Conservation (phyloP, 441 rosid genomes). For the Biscutella laevigata region DNA sequence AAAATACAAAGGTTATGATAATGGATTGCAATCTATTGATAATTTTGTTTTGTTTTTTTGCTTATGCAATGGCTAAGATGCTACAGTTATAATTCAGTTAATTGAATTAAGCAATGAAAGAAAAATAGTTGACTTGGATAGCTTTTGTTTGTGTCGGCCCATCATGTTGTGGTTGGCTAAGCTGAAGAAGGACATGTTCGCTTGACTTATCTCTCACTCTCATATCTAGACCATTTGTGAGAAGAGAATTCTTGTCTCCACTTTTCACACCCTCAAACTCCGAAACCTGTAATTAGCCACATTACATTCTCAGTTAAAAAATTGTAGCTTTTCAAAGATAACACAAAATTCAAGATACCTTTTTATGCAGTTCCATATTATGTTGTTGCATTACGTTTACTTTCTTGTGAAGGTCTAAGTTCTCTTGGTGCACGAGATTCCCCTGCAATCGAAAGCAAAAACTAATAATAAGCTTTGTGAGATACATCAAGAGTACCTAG, state of each 20-base stretch:
- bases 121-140: conserved; percentile 44
- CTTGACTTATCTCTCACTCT: conserved; percentile 53
- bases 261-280: conserved; percentile 49
- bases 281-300: conserved; percentile 47
- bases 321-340: not conserved
- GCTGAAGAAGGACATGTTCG: conserved; percentile 69
- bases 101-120: conserved; percentile 28
- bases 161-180: conserved; percentile 65
- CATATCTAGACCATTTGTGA: conserved; percentile 35
- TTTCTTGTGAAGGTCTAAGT: conserved; percentile 79
- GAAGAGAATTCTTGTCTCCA: conserved; percentile 34
- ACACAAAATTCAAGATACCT: conserved; percentile 13
- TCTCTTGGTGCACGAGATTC: conserved; percentile 69
- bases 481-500: no score
- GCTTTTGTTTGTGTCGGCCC: conserved; percentile 44
- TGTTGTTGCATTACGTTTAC: conserved; percentile 56
- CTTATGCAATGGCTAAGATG: no score
- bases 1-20: no score
- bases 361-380: conserved; percentile 45
- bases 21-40: no score
- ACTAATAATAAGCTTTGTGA: not conserved
- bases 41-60: no score
- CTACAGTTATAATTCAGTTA: no score
- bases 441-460: conserved; percentile 47
- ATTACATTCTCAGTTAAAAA: not conserved